Evolutionary conservation across 2,329 filamentous ascomycete genomes (phyloP), one percentile per base, ranked within the genome.

Genomic region (Zelopaecilomyces penicillatus): DNA sequence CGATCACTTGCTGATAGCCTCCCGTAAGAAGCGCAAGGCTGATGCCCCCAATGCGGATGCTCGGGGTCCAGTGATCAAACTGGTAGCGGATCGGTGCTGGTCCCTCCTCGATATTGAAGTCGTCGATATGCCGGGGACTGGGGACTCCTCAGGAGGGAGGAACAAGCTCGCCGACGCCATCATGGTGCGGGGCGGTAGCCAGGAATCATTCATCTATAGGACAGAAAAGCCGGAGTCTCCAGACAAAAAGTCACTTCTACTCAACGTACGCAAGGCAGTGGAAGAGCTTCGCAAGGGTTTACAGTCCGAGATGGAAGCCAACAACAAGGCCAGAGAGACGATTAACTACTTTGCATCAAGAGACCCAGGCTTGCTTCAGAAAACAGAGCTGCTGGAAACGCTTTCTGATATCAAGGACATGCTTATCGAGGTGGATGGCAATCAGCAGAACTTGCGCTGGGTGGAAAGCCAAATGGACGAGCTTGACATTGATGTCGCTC

Each of bases 391-490:
- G 3, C 74, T 95, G 10, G 87, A 93, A 58, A 84, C 80, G 6
- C 66, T 89, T 7, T 88, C 87, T 2, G 80, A 83, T 50, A 81
- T 85, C 55, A 88, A 88, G 59, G 87, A 94, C 61, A 85, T 95
- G 68, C 78, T 95, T 44, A 90, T 98, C 53, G 93, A 98, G 56
- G 87, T 95, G 10, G 93, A 97, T 57, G 93, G 93, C 40, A 95
- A 95, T 57, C 90, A 96, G 63, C 88, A 97, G 61, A 96, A 93
- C 60, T 75, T 98, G 39, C 85, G 91, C 43, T 96, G 88, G 88
- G 88, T 98, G 0, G 93, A 98, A 62, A 81, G 82, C 42, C 88
- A 97, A 65, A 86, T 98, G 63, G 93, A 98, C 59, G 88, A 95
- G 58, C 78, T 98, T 5, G 93, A 98, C 58, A 97, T 97, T 55